Evolutionary conservation across 768 basidiomycete genomes (phyloP), one percentile per base, ranked within the genome.

Genomic region (Mycena metata): DNA sequence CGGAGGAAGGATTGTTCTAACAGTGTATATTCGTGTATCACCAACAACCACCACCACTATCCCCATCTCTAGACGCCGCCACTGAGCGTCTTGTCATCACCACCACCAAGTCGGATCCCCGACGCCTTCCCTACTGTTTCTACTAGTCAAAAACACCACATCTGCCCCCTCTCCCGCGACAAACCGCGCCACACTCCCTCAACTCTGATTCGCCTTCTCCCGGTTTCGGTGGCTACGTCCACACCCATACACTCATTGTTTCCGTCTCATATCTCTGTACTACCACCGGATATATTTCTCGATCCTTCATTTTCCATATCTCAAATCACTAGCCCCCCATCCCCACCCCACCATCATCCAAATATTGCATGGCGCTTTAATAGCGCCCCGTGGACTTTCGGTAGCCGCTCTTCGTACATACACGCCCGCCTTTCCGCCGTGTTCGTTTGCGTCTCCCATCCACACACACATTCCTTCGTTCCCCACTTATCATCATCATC

Each of bases 11-110:
- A 68, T 69, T 72, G 66, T 72, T 65, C 43, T 55, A 71, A 39
- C 70, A 72, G 63, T 72, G 70, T 72, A 72, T 66, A 71, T 69
- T 71, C 66, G 60, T 72, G 70, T 72, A 72, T 49, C 70, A 72
- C 49, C 70, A 72, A 45, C 30, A 30, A 30, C 54, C 21, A 50
- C 67, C 39, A 33, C 45, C 59, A 58, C 50, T 54, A 54, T 26
- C 61, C 30, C 33, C 61, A 43, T 36, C 51, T 65, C 68, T n/a
- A 49, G 47, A 57, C 51, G 45, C 61, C 42, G 23, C 66, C 24
- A 62, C n/a, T 59, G 30, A 45, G 67, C 56, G 55, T 51, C 54
- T 17, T 63, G 66, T 54, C 55, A 62, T 51, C 46, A 61, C 55
- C 45, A 36, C 17, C 45, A 66, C 36, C 10, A 30, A 30, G 30